Conservation (phyloP, 176 grass and related monocot species). For the Bothriochloa decipiens region DNA sequence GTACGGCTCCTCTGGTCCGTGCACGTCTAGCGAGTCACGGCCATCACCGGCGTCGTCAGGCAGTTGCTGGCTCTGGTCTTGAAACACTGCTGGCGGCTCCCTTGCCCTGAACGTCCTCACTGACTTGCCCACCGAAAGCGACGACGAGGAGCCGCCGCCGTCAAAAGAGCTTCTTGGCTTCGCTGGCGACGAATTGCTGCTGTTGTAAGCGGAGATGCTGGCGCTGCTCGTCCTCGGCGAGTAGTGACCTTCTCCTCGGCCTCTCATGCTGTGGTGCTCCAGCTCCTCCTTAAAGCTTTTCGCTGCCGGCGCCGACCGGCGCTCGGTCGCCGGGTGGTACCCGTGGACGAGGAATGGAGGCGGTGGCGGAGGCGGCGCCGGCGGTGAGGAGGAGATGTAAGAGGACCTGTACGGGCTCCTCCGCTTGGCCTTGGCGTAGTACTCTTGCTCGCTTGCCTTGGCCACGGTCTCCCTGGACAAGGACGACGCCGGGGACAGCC, state of each 20-base stretch:
- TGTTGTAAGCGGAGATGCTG: constrained; percentile 17
- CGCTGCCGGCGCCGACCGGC: constrained; percentile 32
- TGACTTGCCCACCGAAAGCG: constrained; percentile 43
- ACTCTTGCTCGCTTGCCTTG: constrained; percentile 58
- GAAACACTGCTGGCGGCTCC: constrained; percentile 31
- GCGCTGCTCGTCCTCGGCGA: constrained; percentile 1
- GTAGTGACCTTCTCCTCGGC: constrained; percentile 21
- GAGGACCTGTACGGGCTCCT: constrained; percentile 53
- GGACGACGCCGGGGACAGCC: constrained; percentile 59
- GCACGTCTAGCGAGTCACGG: constrained; percentile 23
- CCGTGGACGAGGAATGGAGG: constrained; percentile 65
- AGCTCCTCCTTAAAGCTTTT: constrained; percentile 91
- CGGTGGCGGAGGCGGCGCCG: constrained; percentile 71
- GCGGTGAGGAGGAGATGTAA: constrained; percentile 36
- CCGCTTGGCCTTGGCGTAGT: constrained; percentile 44
- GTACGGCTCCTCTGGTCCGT: constrained; percentile 50
- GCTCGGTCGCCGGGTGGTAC: constrained; percentile 47
- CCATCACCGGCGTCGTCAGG: constrained; percentile 12
- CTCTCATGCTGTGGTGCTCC: constrained; percentile 62
- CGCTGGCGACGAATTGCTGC: constrained; percentile 40
- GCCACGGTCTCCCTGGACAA: constrained; percentile 47
- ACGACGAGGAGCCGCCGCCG: constrained; percentile 11
- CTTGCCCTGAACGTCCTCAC: constrained; percentile 61
- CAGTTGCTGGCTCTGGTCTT: constrained; percentile 35
- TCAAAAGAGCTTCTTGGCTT: constrained; percentile 60